These are phyloP conservation scores for Penicillium nordicum DNA, from an alignment of 2,329 filamentous ascomycete species.

Conservation along the genomic window DNA sequence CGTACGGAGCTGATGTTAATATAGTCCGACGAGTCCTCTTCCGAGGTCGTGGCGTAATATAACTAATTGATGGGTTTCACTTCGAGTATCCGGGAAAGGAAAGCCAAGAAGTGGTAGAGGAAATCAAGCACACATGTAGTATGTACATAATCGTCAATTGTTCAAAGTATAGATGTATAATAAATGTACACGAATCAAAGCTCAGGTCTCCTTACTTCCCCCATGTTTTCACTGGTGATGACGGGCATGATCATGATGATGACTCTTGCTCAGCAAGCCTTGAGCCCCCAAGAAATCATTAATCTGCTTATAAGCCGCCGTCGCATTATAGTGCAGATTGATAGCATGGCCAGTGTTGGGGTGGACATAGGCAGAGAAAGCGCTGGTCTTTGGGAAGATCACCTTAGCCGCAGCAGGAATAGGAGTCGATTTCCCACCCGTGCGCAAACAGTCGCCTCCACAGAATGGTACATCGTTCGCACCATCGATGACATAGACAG, in stretches of 20 bases:
- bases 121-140: too few species aligned
- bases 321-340: constrained; percentile 30
- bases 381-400: constrained; percentile 18
- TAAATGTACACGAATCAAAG: not conserved
- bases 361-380: constrained; percentile 25
- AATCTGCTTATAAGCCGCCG: constrained; percentile 22
- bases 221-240: not conserved
- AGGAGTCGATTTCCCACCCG: constrained; percentile 16
- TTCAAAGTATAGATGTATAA: not conserved
- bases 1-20: constrained; percentile 16
- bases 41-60: constrained; percentile 1
- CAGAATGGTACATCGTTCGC: constrained; percentile 24
- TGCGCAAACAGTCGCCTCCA: constrained; percentile 25
- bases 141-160: not conserved
- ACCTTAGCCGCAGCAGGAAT: constrained; percentile 13
- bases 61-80: constrained; percentile 15
- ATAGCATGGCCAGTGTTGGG: constrained; percentile 28
- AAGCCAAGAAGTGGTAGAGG: too few species aligned
- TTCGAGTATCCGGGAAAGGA: not conserved
- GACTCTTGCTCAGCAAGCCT: not conserved
- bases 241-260: not conserved
- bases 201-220: too few species aligned
- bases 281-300: constrained; percentile 8
- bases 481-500: constrained; percentile 27
- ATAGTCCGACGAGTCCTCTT: constrained; percentile 10